Evolutionary conservation across 2,329 filamentous ascomycete species (phyloP).

Genomic region (Exophiala alcalophila): DNA sequence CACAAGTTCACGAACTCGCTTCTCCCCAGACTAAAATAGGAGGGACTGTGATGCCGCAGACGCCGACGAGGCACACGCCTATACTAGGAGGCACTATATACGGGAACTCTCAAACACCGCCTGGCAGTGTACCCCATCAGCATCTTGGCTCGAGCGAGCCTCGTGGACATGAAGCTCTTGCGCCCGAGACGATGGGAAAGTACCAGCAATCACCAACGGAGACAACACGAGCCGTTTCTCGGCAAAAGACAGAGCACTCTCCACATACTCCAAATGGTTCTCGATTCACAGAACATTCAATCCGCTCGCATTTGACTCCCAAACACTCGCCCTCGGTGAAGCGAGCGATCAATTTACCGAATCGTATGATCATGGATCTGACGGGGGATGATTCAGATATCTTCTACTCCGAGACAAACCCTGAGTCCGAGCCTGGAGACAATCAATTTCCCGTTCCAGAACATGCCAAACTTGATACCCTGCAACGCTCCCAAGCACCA

Average conservation of each 20-base stretch:
- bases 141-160: too few species aligned
- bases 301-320: slow-evolving; percentile 17
- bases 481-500: slow-evolving; percentile 8
- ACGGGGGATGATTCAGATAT: slow-evolving; percentile 25
- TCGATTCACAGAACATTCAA: slow-evolving; percentile 7
- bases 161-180: too few species aligned
- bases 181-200: too few species aligned
- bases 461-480: slow-evolving; percentile 17
- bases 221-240: too few species aligned
- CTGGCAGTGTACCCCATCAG: too few species aligned
- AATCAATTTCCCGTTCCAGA: slow-evolving; percentile 21
- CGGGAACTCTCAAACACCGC: too few species aligned
- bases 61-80: not conserved
- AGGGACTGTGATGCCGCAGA: not conserved
- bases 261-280: not conserved
- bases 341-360: slow-evolving; percentile 19
- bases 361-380: slow-evolving; percentile 29
- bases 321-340: slow-evolving; percentile 24
- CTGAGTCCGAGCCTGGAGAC: too few species aligned
- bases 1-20: slow-evolving; percentile 1
- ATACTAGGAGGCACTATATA: not conserved
- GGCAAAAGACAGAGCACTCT: slow-evolving; percentile 6
- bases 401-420: too few species aligned
- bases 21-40: not conserved
- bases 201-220: too few species aligned